Conservation (phyloP, 2,329 filamentous ascomycete genomes). For the Apiospora arundinis region DNA sequence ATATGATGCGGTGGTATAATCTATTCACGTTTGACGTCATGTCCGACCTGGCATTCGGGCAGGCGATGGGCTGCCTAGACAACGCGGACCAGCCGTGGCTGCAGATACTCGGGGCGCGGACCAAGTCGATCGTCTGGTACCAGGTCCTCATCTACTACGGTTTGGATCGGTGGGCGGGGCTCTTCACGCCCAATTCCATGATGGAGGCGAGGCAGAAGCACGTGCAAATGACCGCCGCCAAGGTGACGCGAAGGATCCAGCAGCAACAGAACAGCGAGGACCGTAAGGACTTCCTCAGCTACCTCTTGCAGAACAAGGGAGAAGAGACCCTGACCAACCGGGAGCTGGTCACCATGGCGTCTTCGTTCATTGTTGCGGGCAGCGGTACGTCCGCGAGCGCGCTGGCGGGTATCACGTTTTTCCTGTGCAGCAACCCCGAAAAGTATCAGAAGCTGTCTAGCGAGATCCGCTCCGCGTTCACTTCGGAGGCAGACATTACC, state of each 20-base stretch:
- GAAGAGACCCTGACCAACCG: constrained; percentile 43
- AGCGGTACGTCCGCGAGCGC: constrained; percentile 58
- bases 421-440: constrained; percentile 46
- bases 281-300: constrained; percentile 11
- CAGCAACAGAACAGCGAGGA: not conserved
- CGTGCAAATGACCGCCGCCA: not conserved
- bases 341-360: constrained; percentile 33
- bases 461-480: constrained; percentile 48
- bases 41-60: constrained; percentile 30
- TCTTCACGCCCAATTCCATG: not conserved
- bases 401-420: constrained; percentile 47
- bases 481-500: constrained; percentile 46
- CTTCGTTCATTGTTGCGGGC: constrained; percentile 50
- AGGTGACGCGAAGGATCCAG: not conserved
- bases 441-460: constrained; percentile 40
- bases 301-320: constrained; percentile 5
- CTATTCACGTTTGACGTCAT: constrained; percentile 33
- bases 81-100: constrained; percentile 24
- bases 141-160: constrained; percentile 44
- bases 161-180: constrained; percentile 35
- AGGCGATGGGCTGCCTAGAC: constrained; percentile 29
- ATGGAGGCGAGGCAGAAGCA: not conserved
- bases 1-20: constrained; percentile 28
- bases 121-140: constrained; percentile 26
- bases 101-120: constrained; percentile 21